Evolutionary conservation across 176 grass and related monocot species (phyloP), one percentile per base, ranked within the genome.

Genomic region (Cenchrus purpureus): DNA sequence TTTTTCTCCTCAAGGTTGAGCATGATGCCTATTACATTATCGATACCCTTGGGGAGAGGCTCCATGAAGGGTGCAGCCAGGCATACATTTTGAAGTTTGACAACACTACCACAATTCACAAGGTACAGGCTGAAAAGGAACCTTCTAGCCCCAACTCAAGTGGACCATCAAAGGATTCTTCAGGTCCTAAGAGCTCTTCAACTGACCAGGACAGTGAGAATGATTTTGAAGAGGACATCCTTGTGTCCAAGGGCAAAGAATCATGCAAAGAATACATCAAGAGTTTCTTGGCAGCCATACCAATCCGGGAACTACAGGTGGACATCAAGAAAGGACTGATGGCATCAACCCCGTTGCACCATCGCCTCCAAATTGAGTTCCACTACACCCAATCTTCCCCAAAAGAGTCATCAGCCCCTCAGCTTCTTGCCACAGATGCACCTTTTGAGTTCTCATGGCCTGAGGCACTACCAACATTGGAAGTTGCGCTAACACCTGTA

Each of bases 231-330:
- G 73, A 86, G 52, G 72, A 65, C 29, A 6, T 64, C n/a, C 80
- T 89, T 19, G 72, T 91, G 17, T 89, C 81, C 0, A 83, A 79
- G 40, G 95, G 95, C 60, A 89, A 82, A 58, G 90, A 86, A 15
- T 96, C 90, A 28, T 99, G 94, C 73, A 94, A 94, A 84, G 91
- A 92, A 31, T 99, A 96, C 80, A 94, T 99, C 73, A 96, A 94
- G 75, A 89, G 86, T 46, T 99, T 99, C 63, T 85, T 99, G 51
- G 97, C 97, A 31, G 88, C 97, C 71, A 80, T 99, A 67, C 94
- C 90, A 55, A 82, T 99, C 70, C 84, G 84, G 28, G 90, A 96
- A 73, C 78, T 99, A 10, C 88, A 96, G 86, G 58, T 68, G 40
- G 97, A 99, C 72, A 85, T 96, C 40, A 87, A 80, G 66, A 89